Evolutionary conservation across 2,329 filamentous ascomycete genomes (phyloP).

Genomic region (Fusarium verticillioides): DNA sequence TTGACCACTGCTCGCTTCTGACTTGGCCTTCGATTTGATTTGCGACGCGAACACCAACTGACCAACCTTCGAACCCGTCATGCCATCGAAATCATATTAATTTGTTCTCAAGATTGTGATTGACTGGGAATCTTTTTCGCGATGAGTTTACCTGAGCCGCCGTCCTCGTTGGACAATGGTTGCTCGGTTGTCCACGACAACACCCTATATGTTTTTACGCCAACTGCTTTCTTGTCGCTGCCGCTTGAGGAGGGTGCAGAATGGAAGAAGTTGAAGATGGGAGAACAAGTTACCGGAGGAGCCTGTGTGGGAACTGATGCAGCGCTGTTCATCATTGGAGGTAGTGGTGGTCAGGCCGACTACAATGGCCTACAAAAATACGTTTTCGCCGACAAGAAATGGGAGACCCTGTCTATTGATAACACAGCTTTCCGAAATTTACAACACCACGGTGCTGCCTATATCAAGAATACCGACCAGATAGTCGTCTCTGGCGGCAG

Average conservation of each 20-base stretch:
- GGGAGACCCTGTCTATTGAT: conserved; percentile 56
- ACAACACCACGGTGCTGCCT: conserved; percentile 79
- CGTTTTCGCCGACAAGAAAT: conserved; percentile 64
- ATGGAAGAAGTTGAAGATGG: conserved; percentile 75
- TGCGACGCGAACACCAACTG: conserved; percentile 27
- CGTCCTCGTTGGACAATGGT: conserved; percentile 75
- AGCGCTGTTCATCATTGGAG: conserved; percentile 85
- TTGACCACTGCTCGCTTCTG: conserved; percentile 9
- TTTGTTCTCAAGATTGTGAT: conserved; percentile 24
- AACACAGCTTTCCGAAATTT: conserved; percentile 65
- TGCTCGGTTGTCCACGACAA: conserved; percentile 86
- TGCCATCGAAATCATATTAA: conserved; percentile 40
- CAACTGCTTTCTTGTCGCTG: conserved; percentile 79
- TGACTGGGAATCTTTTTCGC: conserved; percentile 35
- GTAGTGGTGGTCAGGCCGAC: conserved; percentile 61
- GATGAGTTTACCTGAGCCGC: conserved; percentile 80
- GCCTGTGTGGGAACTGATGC: conserved; percentile 80
- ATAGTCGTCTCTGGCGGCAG: conserved; percentile 86
- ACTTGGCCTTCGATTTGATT: conserved; percentile 7
- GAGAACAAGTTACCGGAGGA: conserved; percentile 77
- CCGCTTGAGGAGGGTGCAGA: conserved; percentile 72
- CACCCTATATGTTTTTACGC: conserved; percentile 85
- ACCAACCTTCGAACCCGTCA: conserved; percentile 36
- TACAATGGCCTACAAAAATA: conserved; percentile 82
- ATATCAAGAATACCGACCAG: conserved; percentile 74